phyloP scores from a whole-genome alignment of 1,284 basidiomycete species.

The Agaricales sp. region DNA sequence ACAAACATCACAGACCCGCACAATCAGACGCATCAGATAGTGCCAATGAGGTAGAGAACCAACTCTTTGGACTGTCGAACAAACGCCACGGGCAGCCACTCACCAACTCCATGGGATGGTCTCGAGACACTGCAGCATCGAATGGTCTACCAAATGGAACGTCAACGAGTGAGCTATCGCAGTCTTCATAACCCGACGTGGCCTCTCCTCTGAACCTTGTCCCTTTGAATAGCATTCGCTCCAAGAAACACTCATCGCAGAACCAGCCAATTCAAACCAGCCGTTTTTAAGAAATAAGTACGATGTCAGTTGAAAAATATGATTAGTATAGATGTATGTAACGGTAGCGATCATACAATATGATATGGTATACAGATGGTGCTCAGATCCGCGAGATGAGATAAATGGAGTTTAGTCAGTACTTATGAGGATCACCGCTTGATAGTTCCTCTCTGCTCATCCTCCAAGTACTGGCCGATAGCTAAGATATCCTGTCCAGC shows the following conservation, averaged over 20 bases:
- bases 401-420: neutral
- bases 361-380: neutral
- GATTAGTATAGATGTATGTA: neutral
- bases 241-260: too few species aligned
- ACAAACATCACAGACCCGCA: neutral
- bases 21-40: neutral
- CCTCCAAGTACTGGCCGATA: constrained; percentile 81
- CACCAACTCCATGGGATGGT: neutral
- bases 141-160: too few species aligned
- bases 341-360: neutral
- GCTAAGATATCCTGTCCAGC: constrained; percentile 75
- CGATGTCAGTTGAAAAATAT: neutral
- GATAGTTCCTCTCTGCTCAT: constrained; percentile 70
- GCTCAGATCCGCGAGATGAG: neutral
- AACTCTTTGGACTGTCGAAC: neutral
- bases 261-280: neutral
- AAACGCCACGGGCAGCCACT: neutral
- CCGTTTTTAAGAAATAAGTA: neutral
- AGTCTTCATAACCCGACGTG: too few species aligned
- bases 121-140: too few species aligned
- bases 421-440: too few species aligned
- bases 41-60: neutral
- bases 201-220: too few species aligned
- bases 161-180: too few species aligned
- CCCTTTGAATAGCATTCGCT: neutral